phyloP scores from a whole-genome alignment of 805 yeast species.

The Kuraishia hungarica region DNA sequence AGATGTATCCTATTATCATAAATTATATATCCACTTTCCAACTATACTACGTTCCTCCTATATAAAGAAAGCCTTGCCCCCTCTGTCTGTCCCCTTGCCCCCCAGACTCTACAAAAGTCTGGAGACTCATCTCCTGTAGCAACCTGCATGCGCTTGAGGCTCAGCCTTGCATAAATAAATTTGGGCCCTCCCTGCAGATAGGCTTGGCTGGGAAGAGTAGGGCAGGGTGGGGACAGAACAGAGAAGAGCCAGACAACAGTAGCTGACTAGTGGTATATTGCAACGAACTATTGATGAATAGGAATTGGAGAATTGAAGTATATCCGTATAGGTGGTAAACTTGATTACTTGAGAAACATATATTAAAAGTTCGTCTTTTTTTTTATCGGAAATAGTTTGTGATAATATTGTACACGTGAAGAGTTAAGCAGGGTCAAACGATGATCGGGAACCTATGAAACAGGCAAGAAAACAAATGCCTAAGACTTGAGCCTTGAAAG shows the following conservation, averaged over 20 bases:
- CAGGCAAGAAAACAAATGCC: not conserved
- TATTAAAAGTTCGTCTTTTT: not conserved
- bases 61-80: no score
- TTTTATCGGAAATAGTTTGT: not conserved
- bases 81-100: not conserved
- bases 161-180: not conserved
- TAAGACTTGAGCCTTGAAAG: not conserved
- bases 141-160: not conserved
- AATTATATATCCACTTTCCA: not conserved
- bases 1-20: not conserved
- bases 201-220: not conserved
- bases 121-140: not conserved
- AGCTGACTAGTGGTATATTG: no score
- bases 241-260: no score
- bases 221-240: not conserved
- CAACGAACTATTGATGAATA: no score
- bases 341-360: not conserved
- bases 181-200: not conserved
- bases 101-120: not conserved
- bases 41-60: not conserved
- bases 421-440: not conserved
- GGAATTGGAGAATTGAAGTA: no score
- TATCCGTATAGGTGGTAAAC: no score
- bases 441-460: no score
- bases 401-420: not conserved